A percentile compares a stretch with the other conserved stretches of the same genome.
These are phyloP conservation scores for Chlorophyllum brunneum DNA, from an alignment of 768 basidiomycete species.

Conservation along the genomic window DNA sequence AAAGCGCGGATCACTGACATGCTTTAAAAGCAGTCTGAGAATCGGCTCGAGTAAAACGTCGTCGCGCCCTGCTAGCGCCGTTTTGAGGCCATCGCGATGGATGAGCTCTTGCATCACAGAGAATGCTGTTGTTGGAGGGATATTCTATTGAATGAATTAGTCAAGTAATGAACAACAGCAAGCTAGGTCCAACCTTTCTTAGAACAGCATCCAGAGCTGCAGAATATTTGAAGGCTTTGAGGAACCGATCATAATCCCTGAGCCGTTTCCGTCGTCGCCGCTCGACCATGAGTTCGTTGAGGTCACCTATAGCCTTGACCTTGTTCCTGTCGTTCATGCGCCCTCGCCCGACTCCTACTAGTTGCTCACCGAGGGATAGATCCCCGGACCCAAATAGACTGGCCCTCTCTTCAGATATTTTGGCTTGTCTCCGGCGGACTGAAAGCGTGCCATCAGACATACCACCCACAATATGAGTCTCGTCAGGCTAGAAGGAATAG, in stretches of 20 bases:
- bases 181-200: slow-evolving; percentile 55
- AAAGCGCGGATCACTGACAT: slow-evolving; percentile 88
- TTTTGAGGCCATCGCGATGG: slow-evolving; percentile 83
- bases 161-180: background rate
- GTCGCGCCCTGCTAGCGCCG: slow-evolving; percentile 86
- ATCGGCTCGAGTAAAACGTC: slow-evolving; percentile 92
- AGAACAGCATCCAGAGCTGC: slow-evolving; percentile 92
- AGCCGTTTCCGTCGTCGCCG: slow-evolving; percentile 65
- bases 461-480: slow-evolving; percentile 95
- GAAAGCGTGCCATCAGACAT: slow-evolving; percentile 98
- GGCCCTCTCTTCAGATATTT: slow-evolving; percentile 54
- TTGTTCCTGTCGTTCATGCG: slow-evolving; percentile 42
- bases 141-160: slow-evolving; percentile 46
- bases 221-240: slow-evolving; percentile 92
- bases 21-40: slow-evolving; percentile 78
- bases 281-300: slow-evolving; percentile 77
- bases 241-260: slow-evolving; percentile 82
- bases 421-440: slow-evolving; percentile 83
- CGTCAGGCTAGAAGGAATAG: slow-evolving; percentile 69
- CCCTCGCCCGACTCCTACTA: slow-evolving; percentile 39
- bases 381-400: slow-evolving; percentile 14
- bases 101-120: slow-evolving; percentile 91
- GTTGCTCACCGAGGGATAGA: slow-evolving; percentile 6
- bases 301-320: slow-evolving; percentile 52
- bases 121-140: slow-evolving; percentile 82